phyloP scores from a whole-genome alignment of 2,329 filamentous ascomycete species.

The Pestalotiopsis sp. region DNA sequence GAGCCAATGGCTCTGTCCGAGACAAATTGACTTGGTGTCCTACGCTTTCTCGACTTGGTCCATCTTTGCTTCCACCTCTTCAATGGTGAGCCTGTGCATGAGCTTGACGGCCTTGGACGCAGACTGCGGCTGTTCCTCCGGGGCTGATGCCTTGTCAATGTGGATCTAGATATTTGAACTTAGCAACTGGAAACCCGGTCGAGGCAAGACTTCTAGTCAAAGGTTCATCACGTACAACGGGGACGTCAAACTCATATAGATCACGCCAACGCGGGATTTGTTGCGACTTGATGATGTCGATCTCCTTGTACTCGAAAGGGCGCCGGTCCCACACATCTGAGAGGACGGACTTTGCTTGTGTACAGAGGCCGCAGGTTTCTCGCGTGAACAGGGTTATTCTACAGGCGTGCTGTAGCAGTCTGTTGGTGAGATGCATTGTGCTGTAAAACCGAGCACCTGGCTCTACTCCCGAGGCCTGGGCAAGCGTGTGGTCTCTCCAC shows the following conservation, averaged over 20 bases:
- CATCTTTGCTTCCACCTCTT: slow-evolving; percentile 71
- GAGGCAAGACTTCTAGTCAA: background rate
- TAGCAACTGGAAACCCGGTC: background rate
- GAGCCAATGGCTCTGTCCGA: background rate
- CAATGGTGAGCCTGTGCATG: slow-evolving; percentile 75
- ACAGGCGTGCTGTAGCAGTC: slow-evolving; percentile 54
- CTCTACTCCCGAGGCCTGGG: background rate
- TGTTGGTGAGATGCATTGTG: slow-evolving; percentile 53
- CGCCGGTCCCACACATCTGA: slow-evolving; percentile 68
- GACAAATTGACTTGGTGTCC: background rate
- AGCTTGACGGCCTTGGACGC: slow-evolving; percentile 67
- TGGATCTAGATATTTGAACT: slow-evolving; percentile 49
- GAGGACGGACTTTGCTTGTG: slow-evolving; percentile 68
- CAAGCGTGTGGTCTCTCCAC: background rate
- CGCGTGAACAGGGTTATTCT: slow-evolving; percentile 78
- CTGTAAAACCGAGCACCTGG: background rate
- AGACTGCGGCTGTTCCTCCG: slow-evolving; percentile 54
- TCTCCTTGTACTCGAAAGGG: slow-evolving; percentile 70
- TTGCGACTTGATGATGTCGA: slow-evolving; percentile 68
- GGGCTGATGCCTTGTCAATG: slow-evolving; percentile 58
- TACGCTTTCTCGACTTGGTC: slow-evolving; percentile 49
- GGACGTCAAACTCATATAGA: slow-evolving; percentile 80
- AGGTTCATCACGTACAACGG: slow-evolving; percentile 60
- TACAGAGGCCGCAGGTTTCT: slow-evolving; percentile 71
- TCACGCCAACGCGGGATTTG: slow-evolving; percentile 66